Conservation (phyloP, 2,329 filamentous ascomycete genomes). For the Fusarium stilboides region DNA sequence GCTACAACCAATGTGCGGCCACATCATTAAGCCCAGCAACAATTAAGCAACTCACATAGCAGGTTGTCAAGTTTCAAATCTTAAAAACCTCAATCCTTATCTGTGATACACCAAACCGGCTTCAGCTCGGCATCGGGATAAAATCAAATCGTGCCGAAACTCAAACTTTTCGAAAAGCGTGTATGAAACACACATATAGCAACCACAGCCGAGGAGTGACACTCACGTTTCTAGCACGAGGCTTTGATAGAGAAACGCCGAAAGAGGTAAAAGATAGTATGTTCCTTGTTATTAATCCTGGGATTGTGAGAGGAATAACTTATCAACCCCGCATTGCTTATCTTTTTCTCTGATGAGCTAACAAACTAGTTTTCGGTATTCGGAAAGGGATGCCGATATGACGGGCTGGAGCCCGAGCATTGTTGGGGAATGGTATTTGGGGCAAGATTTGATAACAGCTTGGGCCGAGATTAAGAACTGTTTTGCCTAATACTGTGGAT, state of each 20-base stretch:
- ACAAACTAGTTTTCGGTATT: slow-evolving; percentile 19
- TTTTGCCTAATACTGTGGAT: not conserved
- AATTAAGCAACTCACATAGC: too few relatives aligned
- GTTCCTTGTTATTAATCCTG: slow-evolving; percentile 9
- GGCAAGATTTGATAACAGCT: not conserved
- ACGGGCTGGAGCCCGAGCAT: slow-evolving; percentile 56
- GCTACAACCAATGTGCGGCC: not conserved
- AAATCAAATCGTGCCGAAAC: not conserved
- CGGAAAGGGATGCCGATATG: slow-evolving; percentile 17
- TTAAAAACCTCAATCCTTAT: too few relatives aligned
- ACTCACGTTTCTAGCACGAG: not conserved
- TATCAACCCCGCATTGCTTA: slow-evolving; percentile 55
- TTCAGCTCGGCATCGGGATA: not conserved
- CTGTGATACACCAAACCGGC: not conserved
- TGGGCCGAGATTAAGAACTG: not conserved
- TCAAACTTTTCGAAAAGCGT: not conserved
- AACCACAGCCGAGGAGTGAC: too few relatives aligned
- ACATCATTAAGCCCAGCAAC: too few relatives aligned
- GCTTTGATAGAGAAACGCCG: too few relatives aligned
- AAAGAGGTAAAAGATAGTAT: not conserved
- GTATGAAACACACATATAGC: too few relatives aligned
- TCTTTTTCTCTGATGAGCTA: slow-evolving; percentile 16
- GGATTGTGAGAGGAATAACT: slow-evolving; percentile 14
- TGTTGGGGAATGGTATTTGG: not conserved
- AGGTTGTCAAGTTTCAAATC: too few relatives aligned